Percentiles rank a stretch among this genome's conserved stretches.
Conservation (phyloP, 176 grass and related monocot species). For the Miscanthus lutarioriparius region DNA sequence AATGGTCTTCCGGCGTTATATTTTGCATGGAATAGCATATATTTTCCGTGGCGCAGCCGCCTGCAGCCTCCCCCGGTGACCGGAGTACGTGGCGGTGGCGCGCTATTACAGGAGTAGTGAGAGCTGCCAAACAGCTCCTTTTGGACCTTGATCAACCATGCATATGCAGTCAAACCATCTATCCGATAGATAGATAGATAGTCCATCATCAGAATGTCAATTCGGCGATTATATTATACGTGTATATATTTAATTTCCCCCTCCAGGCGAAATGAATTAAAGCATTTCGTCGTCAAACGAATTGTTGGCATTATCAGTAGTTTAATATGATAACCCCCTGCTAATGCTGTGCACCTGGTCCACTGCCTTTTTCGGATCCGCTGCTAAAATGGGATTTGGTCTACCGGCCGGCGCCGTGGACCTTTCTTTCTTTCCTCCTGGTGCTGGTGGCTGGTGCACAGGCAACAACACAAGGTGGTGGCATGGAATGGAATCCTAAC, state of each 20-base stretch:
- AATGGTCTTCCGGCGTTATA: too few relatives aligned
- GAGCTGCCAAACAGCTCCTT: conserved; percentile 30
- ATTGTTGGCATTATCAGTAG: neutral
- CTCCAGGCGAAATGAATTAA: conserved; percentile 8
- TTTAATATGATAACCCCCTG: neutral
- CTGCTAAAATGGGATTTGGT: conserved; percentile 50
- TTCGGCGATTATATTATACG: neutral
- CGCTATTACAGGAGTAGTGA: neutral
- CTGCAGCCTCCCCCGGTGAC: neutral
- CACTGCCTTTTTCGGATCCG: neutral
- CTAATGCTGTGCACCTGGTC: conserved; percentile 5
- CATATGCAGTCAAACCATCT: too few relatives aligned
- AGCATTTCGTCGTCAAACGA: neutral
- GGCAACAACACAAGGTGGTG: neutral
- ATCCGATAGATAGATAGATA: too few relatives aligned
- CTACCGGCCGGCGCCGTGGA: conserved; percentile 3
- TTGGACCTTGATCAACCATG: neutral
- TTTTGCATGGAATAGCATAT: neutral
- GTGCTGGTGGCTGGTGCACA: neutral
- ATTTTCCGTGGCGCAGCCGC: neutral
- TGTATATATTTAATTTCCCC: neutral
- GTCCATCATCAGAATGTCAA: neutral
- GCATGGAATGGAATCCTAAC: neutral
- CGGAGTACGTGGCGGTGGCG: neutral
- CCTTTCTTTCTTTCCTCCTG: neutral